Evolutionary conservation across 306 rosid genomes (phyloP).

Genomic region (Pyrus betulifolia): DNA sequence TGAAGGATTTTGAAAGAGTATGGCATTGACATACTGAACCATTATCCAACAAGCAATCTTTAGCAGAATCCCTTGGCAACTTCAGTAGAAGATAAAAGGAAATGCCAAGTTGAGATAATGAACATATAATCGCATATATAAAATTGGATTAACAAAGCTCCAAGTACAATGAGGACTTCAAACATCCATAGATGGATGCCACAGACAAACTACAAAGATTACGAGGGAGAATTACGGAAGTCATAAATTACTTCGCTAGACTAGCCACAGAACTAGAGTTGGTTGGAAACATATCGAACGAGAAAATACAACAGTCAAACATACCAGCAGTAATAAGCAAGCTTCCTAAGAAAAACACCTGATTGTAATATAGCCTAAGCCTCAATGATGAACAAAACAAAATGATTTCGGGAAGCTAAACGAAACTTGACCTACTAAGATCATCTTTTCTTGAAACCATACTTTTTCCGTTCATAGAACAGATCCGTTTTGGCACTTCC

Average conservation of each 20-base stretch:
- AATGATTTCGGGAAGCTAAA: neutral
- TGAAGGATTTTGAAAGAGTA: neutral
- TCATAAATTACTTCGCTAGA: slow-evolving; percentile 5
- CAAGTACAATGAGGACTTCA: neutral
- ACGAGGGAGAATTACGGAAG: neutral
- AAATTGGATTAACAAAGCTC: neutral
- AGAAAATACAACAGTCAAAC: too few relatives aligned
- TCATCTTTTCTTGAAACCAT: slow-evolving; percentile 40
- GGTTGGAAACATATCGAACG: neutral
- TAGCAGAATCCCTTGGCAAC: neutral
- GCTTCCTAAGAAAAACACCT: neutral
- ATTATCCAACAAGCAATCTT: neutral
- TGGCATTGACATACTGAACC: neutral
- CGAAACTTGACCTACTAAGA: neutral
- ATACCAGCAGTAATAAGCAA: neutral
- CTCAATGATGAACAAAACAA: neutral
- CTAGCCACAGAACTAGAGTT: neutral
- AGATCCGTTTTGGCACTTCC: slow-evolving; percentile 77
- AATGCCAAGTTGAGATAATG: too few relatives aligned
- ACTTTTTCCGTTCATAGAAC: slow-evolving; percentile 76
- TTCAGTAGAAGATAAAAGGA: neutral
- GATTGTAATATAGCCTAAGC: neutral
- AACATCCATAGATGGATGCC: neutral
- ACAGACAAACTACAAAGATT: neutral
- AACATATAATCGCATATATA: neutral